Evolutionary conservation across 2,329 filamentous ascomycete species (phyloP), one percentile per base, ranked within the genome.

Genomic region (Aureobasidium musti): DNA sequence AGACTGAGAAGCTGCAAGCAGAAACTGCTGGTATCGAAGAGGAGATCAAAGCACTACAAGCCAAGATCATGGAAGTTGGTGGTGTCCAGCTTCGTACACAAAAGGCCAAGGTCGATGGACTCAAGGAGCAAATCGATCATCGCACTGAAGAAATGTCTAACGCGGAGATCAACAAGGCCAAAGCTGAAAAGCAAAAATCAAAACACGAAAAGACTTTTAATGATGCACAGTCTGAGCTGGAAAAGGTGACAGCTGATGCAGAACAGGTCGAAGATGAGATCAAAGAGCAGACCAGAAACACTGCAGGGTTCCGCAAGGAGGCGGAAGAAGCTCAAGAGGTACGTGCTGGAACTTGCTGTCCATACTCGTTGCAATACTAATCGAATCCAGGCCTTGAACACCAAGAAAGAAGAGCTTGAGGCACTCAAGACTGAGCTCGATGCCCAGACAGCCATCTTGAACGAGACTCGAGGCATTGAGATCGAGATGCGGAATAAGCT

Each of bases 401-500:
- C 85, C 37, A 96, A 91, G 80, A 96, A 92, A 78, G 86, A 89
- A 71, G 91, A 95, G 75, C 84, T 99, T 3, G 84, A 88, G 54
- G 82, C 86, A 11, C 78, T 98, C 66, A 99, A 98, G 80, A 82
- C 86, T 4, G 91, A 97, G 72, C 84, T 98, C 13, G 94, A 99
- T 71, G 88, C 91, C 72, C 96, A 93, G 82, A 90, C 87, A 1
- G 81, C 88, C 0, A 92, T 96, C 75, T 84, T 98, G 66, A 97
- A 98, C 74, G 90, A 92, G 74, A 96, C 90, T 0, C 87, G 94
- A 11, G 93, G 92, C 0, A 82, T 89, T 3, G 95, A 99, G 77
- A 97, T 99, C 68, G 95, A 99, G 78, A 97, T 98, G 92, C 90
- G 91, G 69, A 98, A 98, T 79, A 96, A 96, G 80, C 88, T 99